Conservation (phyloP, 768 basidiomycete species). For the Agrocybe praecox region DNA sequence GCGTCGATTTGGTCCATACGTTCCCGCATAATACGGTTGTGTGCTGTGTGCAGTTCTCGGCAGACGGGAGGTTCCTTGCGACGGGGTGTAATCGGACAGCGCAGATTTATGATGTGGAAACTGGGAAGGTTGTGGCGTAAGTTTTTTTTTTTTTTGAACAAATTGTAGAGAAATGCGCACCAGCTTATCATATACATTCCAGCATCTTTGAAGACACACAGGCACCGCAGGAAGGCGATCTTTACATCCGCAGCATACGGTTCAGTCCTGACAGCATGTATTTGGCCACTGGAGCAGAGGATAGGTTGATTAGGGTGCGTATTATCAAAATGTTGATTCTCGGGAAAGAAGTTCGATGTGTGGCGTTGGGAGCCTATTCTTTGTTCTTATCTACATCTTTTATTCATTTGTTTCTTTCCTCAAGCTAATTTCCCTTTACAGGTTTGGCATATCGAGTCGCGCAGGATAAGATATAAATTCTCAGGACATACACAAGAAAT, state of each 20-base stretch:
- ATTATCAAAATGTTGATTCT: too few relatives aligned
- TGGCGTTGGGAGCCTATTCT: too few relatives aligned
- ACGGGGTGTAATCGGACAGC: constrained; percentile 94
- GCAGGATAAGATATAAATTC: constrained; percentile 71
- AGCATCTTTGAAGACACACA: constrained; percentile 80
- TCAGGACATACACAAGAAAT: constrained; percentile 90
- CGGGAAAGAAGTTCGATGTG: too few relatives aligned
- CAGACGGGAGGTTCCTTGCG: constrained; percentile 89
- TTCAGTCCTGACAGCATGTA: constrained; percentile 94
- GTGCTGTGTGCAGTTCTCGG: constrained; percentile 94
- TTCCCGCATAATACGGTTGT: constrained; percentile 81
- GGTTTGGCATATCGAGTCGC: constrained; percentile 90
- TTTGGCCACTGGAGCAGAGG: constrained; percentile 95
- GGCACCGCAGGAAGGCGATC: constrained; percentile 73
- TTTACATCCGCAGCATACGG: constrained; percentile 92
- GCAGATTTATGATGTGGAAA: constrained; percentile 93
- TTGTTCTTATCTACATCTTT: too few relatives aligned
- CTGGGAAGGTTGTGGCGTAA: constrained; percentile 84
- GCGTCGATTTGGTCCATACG: constrained; percentile 78
- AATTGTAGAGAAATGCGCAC: not conserved
- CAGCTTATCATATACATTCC: too few relatives aligned
- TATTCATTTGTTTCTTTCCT: constrained; percentile 33
- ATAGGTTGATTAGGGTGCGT: constrained; percentile 85
- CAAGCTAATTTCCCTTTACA: constrained; percentile 25
- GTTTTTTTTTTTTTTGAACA: constrained; percentile 25